A percentile compares a stretch with the other conserved stretches of the same genome.
Evolutionary conservation across 1,284 basidiomycete genomes (phyloP).

Genomic region (Apiotrichum domesticum): DNA sequence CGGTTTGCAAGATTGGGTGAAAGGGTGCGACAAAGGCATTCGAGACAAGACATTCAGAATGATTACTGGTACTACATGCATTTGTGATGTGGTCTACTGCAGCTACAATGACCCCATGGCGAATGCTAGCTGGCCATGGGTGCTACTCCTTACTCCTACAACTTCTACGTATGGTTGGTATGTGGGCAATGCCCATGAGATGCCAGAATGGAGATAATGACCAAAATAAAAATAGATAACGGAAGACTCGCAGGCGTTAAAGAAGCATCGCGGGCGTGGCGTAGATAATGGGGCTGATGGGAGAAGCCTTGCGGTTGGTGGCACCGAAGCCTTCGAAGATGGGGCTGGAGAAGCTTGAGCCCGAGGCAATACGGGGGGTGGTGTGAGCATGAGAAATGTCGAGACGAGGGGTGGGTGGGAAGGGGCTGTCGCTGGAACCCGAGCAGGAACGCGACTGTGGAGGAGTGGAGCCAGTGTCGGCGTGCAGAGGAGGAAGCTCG

Average conservation of each 20-base stretch:
- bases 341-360: constrained; percentile 13
- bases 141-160: constrained; percentile 8
- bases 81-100: background rate
- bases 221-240: constrained; percentile 2
- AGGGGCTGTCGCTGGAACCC: constrained; percentile 27
- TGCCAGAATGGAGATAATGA: background rate
- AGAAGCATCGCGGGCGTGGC: constrained; percentile 17
- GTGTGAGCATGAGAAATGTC: constrained; percentile 6
- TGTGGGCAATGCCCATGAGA: background rate
- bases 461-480: constrained; percentile 34
- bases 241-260: constrained; percentile 11
- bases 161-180: constrained; percentile 1
- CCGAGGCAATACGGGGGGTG: constrained; percentile 11
- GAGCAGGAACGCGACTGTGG: constrained; percentile 27
- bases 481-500: constrained; percentile 35
- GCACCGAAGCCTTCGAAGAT: constrained; percentile 12
- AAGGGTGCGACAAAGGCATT: too few relatives aligned
- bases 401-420: constrained; percentile 37
- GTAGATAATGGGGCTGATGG: constrained; percentile 10
- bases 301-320: constrained; percentile 6
- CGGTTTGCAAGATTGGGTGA: too few relatives aligned
- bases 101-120: constrained; percentile 2
- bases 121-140: too few relatives aligned
- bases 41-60: too few relatives aligned
- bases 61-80: constrained; percentile 4